A percentile compares a stretch with the other conserved stretches of the same genome.
These are phyloP conservation scores for Pugionium cornutum DNA, from an alignment of 345 rosid species.

Conservation along the genomic window DNA sequence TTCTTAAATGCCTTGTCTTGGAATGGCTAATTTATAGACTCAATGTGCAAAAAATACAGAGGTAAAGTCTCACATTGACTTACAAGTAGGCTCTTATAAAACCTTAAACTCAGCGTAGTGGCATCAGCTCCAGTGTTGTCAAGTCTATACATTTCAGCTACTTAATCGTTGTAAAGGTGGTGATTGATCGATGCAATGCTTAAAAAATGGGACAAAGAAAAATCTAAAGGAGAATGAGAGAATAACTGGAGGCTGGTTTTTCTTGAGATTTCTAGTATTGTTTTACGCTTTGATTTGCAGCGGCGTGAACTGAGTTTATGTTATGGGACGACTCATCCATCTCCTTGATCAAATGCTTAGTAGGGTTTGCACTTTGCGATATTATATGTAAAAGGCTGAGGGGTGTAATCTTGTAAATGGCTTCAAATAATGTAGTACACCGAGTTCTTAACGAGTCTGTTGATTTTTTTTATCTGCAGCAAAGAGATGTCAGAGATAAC, in stretches of 20 bases:
- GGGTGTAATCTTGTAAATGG: conserved; percentile 16
- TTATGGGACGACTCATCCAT: not conserved
- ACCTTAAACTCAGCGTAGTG: not conserved
- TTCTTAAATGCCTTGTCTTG: not conserved
- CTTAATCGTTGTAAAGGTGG: not conserved
- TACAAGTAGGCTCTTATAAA: conserved; percentile 10
- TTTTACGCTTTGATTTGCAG: not conserved
- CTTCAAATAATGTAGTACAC: not conserved
- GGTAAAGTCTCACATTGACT: not conserved
- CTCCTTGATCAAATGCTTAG: conserved; percentile 4
- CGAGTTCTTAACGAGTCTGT: not conserved
- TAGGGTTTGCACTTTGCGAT: not conserved
- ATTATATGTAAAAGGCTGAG: not conserved
- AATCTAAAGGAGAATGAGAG: not conserved
- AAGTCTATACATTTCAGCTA: conserved; percentile 17
- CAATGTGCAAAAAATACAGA: not conserved
- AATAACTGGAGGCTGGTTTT: not conserved
- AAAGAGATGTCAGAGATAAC: conserved; percentile 24
- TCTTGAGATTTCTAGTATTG: too few species aligned
- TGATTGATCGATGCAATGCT: not conserved
- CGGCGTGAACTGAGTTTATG: too few species aligned
- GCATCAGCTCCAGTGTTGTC: conserved; percentile 6
- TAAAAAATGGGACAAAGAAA: not conserved
- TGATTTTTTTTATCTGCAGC: conserved; percentile 25
- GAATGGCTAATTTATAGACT: not conserved